Evolutionary conservation across 352 stramenopile species (phyloP), one percentile per base, ranked within the genome.

Genomic region (Globisporangium heterothallicum): DNA sequence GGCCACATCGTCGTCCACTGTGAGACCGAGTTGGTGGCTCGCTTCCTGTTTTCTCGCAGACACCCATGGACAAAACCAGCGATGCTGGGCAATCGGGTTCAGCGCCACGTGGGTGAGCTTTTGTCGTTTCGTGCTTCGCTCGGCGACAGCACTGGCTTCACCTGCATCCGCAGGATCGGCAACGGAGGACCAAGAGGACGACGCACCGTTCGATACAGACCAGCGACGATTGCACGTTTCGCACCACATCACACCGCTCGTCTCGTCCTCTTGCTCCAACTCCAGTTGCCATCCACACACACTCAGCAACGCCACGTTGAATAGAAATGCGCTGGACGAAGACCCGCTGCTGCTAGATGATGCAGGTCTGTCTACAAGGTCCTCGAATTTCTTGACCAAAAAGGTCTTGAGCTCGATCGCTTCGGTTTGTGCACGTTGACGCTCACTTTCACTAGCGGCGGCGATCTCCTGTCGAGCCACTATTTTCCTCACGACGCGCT

Each of bases 21-120:
- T 42, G 18, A 40, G 29, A n/a, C 35, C 16, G 36, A 18, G 16
- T 13, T 56, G 38, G 49, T 26, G 38, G 24, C 29, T 58, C 42
- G 51, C 51, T 2, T 58, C 29, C 4, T 44, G 8, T 22, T 46
- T 35, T 8, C 38, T 25, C 21, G 53, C 25, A 3, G 34, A 16
- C 35, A 86, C 54, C 77, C 74, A 86, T 14, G 77, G 74, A 49
- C 77, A 88, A 57, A 85, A 88, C 50, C 69, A 68, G 22, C 77
- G 77, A 38, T 88, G 77, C 25, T 74, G 60, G 3, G 54, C 42
- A 7, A 67, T 45, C 3, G 48, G 53, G 44, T 76, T 55, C 9
- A 70, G 22, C 14, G 49, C 18, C 13, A 18, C 22, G 4, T 47
- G 26, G 16, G 18, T 18, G 9, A 43, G 45, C 12, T 68, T 74